Base-by-base conservation (phyloP, 2,329 filamentous ascomycete genomes). In the Sporothrix variecibatus region DNA sequence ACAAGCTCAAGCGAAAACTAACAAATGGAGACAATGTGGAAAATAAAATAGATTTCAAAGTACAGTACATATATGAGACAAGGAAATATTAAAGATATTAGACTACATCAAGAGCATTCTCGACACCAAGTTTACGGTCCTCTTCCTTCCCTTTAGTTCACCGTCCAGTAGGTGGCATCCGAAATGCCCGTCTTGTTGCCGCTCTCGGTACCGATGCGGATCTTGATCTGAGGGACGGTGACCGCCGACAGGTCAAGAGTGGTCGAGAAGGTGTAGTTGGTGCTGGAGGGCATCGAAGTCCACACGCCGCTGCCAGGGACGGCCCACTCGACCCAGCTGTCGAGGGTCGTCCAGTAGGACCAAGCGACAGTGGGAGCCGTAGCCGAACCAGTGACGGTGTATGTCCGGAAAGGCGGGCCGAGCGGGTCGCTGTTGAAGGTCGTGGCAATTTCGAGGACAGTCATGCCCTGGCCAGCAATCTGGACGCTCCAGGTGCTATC, bases 291-390 rank as follows among this genome's bases (percentile, higher is more conserved):
- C 43, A 71, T 11, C 34, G 74, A 34, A 1, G 74, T 75, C 74
- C 74, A 75, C n/a, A 71, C 72, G 2, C 67, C 72, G 40, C 65
- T 68, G 51, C 62, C 68, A 6, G 74, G 68, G 0, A 68, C 46
- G 11, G 72, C 72, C 74, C 74, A 75, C 49, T 73, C 71, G 34
- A 56, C 74, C 71, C 71, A 75, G 68, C 72, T 74, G 60, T 72
- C 49, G 26, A 74, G 72, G 9, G 72, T 73, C 17, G 72, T 73
- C 74, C 74, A 75, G 60, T 68, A 75, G 2, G 74, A 73, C 74
- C 74, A 75, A 60, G 40, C 53, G 6, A 75, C 69, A 8, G 72
- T 72, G 9, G 70, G 74, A 3, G 26, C 17, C 2, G 8, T 38
- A 3, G 72, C 60, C 8, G 40, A 9, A n/a, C 74, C 74, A 15